Evolutionary conservation across 1,284 basidiomycete species (phyloP).

Genomic region (Heterobasidion irregulare): DNA sequence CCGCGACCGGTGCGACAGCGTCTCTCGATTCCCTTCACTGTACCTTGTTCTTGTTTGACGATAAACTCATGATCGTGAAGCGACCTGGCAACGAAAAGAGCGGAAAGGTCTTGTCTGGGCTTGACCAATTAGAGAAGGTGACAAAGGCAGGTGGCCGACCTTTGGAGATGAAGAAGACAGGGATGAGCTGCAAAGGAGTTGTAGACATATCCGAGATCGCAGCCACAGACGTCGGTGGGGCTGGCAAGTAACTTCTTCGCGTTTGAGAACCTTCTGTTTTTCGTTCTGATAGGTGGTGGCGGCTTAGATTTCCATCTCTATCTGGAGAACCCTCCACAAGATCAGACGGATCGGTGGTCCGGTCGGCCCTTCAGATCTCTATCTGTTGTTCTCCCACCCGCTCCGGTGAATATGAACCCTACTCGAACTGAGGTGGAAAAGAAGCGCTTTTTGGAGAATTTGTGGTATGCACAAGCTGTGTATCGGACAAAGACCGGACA

Average conservation of each 20-base stretch:
- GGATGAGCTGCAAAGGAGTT: slow-evolving; percentile 81
- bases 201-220: slow-evolving; percentile 81
- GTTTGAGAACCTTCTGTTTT: slow-evolving; percentile 6
- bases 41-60: slow-evolving; percentile 91
- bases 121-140: slow-evolving; percentile 77
- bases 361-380: slow-evolving; percentile 75
- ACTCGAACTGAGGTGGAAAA: slow-evolving; percentile 58
- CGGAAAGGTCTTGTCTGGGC: slow-evolving; percentile 69
- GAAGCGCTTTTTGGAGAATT: slow-evolving; percentile 75
- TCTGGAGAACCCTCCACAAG: slow-evolving; percentile 72
- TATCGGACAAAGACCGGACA: slow-evolving; percentile 62
- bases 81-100: slow-evolving; percentile 70
- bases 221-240: slow-evolving; percentile 76
- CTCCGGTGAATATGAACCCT: slow-evolving; percentile 55
- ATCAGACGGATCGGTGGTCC: slow-evolving; percentile 77
- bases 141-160: slow-evolving; percentile 55
- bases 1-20: slow-evolving; percentile 6
- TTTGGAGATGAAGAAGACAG: slow-evolving; percentile 63
- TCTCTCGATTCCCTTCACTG: slow-evolving; percentile 55
- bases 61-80: slow-evolving; percentile 90
- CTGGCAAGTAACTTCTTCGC: slow-evolving; percentile 41
- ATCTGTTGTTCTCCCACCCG: slow-evolving; percentile 64
- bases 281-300: slow-evolving; percentile 2
- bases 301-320: slow-evolving; percentile 75
- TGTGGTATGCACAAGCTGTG: slow-evolving; percentile 80